A percentile compares a stretch with the other conserved stretches of the same genome.
These are phyloP conservation scores for Thalassia testudinum DNA, from an alignment of 116 monocot genomes.

Conservation along the genomic window DNA sequence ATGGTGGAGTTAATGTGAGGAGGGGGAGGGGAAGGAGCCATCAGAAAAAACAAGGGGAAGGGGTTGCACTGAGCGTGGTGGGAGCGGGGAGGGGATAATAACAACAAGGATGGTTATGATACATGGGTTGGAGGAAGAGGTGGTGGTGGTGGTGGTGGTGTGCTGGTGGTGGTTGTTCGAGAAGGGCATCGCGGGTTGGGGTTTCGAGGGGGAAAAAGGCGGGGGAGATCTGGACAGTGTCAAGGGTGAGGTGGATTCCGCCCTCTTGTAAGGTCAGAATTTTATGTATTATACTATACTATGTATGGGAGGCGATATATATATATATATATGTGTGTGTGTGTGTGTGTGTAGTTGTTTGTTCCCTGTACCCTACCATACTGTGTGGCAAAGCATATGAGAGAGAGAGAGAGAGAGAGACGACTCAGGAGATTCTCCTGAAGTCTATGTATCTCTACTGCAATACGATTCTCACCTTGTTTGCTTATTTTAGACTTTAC, in stretches of 20 bases:
- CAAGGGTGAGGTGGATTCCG: no score
- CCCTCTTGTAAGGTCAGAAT: no score
- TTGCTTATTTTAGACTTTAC: no score
- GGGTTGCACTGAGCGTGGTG: slow-evolving; percentile 21
- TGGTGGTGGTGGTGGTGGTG: not conserved
- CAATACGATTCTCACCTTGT: no score
- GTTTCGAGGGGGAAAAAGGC: not conserved
- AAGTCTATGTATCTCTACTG: no score
- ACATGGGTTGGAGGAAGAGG: not conserved
- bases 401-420: not conserved
- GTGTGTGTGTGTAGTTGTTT: not conserved
- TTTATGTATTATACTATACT: no score
- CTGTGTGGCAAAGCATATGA: not conserved
- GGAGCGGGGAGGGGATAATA: slow-evolving; percentile 14
- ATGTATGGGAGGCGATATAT: not conserved
- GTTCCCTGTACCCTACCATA: not conserved
- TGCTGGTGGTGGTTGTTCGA: not conserved
- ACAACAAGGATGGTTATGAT: slow-evolving; percentile 3
- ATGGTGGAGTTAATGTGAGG: slow-evolving; percentile 11
- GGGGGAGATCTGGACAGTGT: not conserved
- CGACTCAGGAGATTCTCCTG: not conserved
- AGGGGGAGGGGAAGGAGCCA: slow-evolving; percentile 45
- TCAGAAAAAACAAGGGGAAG: slow-evolving; percentile 78
- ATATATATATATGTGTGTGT: not conserved
- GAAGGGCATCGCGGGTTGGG: not conserved